phyloP scores from a whole-genome alignment of 2,329 filamentous ascomycete species.

The Microcyclospora pomicola region DNA sequence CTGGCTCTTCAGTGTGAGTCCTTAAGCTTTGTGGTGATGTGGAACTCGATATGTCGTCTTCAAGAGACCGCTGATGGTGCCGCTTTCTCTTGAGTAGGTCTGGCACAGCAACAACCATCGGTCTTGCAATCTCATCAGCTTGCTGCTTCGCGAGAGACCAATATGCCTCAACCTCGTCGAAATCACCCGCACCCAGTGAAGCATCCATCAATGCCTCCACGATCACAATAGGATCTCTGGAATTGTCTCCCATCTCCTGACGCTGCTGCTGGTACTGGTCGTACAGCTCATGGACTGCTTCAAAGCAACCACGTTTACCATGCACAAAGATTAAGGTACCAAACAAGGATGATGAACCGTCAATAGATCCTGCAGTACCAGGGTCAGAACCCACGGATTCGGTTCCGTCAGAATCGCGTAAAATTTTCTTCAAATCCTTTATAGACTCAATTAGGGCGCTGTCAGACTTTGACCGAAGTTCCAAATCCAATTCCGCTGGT shows the following conservation, averaged over 20 bases:
- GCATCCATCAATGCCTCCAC: conserved; percentile 55
- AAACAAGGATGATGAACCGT: conserved; percentile 34
- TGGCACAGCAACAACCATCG: too few relatives aligned
- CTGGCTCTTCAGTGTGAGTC: too few relatives aligned
- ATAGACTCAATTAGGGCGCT: background rate
- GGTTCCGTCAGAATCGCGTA: background rate
- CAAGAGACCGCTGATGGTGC: too few relatives aligned
- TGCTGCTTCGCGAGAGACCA: conserved; percentile 51
- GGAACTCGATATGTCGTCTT: too few relatives aligned
- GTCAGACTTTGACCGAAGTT: too few relatives aligned
- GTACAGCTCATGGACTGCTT: conserved; percentile 42
- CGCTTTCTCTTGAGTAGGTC: too few relatives aligned
- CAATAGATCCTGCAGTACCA: conserved; percentile 1
- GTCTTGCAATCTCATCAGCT: conserved; percentile 26
- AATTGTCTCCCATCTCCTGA: background rate
- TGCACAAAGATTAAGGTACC: conserved; percentile 44
- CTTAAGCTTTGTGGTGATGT: too few relatives aligned
- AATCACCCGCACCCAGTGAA: conserved; percentile 43
- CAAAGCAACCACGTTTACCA: conserved; percentile 31
- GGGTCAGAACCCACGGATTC: background rate
- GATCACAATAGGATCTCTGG: conserved; percentile 38
- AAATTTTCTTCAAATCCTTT: background rate
- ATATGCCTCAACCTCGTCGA: conserved; percentile 47
- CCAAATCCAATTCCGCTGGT: background rate
- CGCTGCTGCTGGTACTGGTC: conserved; percentile 32